Conservation (phyloP, 805 yeast species). For the Wickerhamiella occidentalis region DNA sequence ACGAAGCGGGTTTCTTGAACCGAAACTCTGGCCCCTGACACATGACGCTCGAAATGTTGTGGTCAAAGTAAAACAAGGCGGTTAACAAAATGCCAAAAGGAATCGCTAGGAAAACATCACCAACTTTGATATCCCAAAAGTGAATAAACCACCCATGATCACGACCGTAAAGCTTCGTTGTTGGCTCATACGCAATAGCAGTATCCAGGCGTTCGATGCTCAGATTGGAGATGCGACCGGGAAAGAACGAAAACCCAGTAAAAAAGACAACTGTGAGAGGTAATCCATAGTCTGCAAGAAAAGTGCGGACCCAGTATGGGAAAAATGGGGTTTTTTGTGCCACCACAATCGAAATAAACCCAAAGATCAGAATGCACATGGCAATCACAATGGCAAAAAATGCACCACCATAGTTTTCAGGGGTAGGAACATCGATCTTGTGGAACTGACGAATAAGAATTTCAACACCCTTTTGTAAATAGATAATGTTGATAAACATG, state of each 20-base stretch:
- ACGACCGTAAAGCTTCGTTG: slow-evolving; percentile 30
- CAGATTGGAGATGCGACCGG: slow-evolving; percentile 54
- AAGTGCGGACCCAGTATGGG: slow-evolving; percentile 46
- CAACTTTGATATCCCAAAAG: slow-evolving; percentile 62
- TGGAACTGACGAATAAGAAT: slow-evolving; percentile 61
- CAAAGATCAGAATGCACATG: slow-evolving; percentile 62
- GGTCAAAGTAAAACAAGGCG: slow-evolving; percentile 82
- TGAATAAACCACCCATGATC: slow-evolving; percentile 63
- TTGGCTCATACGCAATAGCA: slow-evolving; percentile 64
- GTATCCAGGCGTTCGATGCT: slow-evolving; percentile 54
- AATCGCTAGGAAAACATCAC: slow-evolving; percentile 73
- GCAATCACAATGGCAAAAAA: slow-evolving; percentile 68
- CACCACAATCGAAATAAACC: slow-evolving; percentile 45
- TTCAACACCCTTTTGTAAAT: slow-evolving; percentile 83
- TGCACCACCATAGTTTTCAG: slow-evolving; percentile 32
- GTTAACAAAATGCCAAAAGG: slow-evolving; percentile 88
- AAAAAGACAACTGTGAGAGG: slow-evolving; percentile 77
- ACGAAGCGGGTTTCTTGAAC: slow-evolving; percentile 71
- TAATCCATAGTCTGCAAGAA: slow-evolving; percentile 76
- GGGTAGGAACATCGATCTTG: slow-evolving; percentile 25
- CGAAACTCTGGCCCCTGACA: slow-evolving; percentile 79
- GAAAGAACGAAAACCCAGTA: slow-evolving; percentile 87
- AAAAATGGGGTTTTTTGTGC: slow-evolving; percentile 56
- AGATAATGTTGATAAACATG: slow-evolving; percentile 74
- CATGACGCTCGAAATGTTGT: slow-evolving; percentile 85